Base-by-base conservation (phyloP, 495 filamentous ascomycete species). In the Hyaloscypha variabilis region DNA sequence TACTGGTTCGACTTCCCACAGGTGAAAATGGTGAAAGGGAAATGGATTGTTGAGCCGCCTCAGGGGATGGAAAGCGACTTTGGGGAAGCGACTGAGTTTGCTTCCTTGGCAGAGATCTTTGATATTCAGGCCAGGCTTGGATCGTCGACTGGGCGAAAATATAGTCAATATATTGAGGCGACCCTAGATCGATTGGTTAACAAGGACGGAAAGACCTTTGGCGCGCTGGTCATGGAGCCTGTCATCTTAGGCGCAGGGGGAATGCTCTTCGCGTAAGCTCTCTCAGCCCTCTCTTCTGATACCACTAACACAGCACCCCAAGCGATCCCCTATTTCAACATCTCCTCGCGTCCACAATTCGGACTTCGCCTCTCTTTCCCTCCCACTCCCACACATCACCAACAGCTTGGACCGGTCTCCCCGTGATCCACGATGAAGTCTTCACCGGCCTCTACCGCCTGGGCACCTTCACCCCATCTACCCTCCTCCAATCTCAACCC, bases 371-470 rank as follows among this genome's bases (percentile, higher is more conserved):
- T 11, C 77, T 88, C 50, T 87, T 88, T 71, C 34, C 66, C 53
- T 64, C 19, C 17, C 69, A 25, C 42, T 58, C 25, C 66, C 65
- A 69, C 39, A 62, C 69, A 57, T 60, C 65, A 24, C 65, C 68
- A 6, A 19, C 4, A 11, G 24, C 69, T 49, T 94, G 91, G 91
- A 81, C 81, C 2, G 91, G 91, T 2, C 78, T 94, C 23, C 91
- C 91, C 0, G 76, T 94, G 30, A 81, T 94, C 71, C 88, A 88
- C 68, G 91, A 94, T 72, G 91, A 94, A 74, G 90, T 94, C 34
- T 93, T 94, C 77, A 92, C 90, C 0, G 91, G 91, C 17, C 78
- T 94, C 19, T 92, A 91, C 76, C 89, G 91, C 39, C 86, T 94
- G 21, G 90, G 91, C 25, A 84, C 86, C 31, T 79, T 84, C 58